Percentiles rank a stretch among this genome's conserved stretches.
Conservation (phyloP, 176 grass and related monocot genomes). For the Chrysopogon serrulatus region DNA sequence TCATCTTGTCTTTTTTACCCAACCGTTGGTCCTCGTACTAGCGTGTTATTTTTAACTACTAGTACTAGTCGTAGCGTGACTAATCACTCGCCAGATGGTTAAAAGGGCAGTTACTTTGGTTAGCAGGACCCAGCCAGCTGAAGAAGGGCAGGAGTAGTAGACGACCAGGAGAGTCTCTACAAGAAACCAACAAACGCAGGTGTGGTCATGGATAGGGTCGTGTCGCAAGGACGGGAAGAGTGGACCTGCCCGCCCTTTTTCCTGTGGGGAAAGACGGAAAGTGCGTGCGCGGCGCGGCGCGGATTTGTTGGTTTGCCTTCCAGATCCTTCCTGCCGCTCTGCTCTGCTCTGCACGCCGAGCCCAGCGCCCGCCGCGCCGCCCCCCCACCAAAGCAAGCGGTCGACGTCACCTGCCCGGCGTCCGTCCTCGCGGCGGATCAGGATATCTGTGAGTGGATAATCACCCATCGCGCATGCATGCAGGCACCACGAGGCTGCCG, state of each 20-base stretch:
- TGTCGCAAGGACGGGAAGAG: neutral
- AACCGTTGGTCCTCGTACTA: neutral
- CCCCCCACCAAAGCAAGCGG: neutral
- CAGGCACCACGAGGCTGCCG: too few species aligned
- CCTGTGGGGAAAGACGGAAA: neutral
- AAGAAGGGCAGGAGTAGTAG: neutral
- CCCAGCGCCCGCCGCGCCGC: neutral
- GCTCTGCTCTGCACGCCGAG: neutral
- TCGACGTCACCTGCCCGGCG: neutral
- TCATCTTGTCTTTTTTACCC: neutral
- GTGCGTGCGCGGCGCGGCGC: neutral
- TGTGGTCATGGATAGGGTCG: neutral
- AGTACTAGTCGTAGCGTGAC: neutral
- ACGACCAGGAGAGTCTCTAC: neutral
- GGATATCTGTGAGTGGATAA: too few species aligned
- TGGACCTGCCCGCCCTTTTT: neutral
- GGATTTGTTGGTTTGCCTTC: neutral
- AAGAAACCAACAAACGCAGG: neutral
- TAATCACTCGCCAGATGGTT: neutral
- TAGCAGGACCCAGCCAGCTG: neutral
- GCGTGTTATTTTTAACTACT: too few species aligned
- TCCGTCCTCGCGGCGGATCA: neutral
- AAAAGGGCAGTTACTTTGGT: neutral
- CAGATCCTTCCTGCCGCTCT: neutral
- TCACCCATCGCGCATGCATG: too few species aligned